phyloP scores from a whole-genome alignment of 1,139 yeast genomes.

The Candida albicans region DNA sequence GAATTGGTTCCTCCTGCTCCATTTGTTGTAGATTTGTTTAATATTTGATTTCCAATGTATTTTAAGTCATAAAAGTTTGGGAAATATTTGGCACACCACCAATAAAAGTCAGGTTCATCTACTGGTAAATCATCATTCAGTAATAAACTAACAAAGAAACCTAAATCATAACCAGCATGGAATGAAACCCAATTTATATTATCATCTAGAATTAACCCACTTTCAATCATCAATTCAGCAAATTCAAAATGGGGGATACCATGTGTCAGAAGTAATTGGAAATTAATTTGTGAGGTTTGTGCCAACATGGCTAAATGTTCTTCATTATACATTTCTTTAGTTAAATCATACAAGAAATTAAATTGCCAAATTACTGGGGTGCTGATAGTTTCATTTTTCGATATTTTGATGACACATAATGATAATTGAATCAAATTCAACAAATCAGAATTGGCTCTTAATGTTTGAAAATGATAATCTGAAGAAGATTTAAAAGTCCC shows the following conservation, averaged over 20 bases:
- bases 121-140: conserved; percentile 77
- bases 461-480: conserved; percentile 94
- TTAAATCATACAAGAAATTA: conserved; percentile 79
- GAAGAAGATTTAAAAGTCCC: conserved; percentile 90
- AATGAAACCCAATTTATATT: conserved; percentile 86
- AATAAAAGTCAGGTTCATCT: conserved; percentile 75
- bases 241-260: conserved; percentile 83
- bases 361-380: conserved; percentile 90
- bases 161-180: conserved; percentile 94
- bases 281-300: conserved; percentile 81
- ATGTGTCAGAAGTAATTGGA: conserved; percentile 67
- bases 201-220: conserved; percentile 77
- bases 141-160: conserved; percentile 78
- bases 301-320: conserved; percentile 65
- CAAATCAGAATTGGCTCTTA: conserved; percentile 87
- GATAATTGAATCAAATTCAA: conserved; percentile 86
- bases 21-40: conserved; percentile 20
- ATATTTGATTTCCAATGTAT: conserved; percentile 61
- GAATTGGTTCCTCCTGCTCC: not conserved
- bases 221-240: conserved; percentile 81
- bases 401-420: conserved; percentile 73
- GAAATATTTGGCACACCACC: conserved; percentile 71
- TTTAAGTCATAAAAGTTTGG: conserved; percentile 87
- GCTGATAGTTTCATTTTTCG: conserved; percentile 59
- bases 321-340: conserved; percentile 82